Conservation (phyloP, 2,329 filamentous ascomycete species). For the Alternaria novae-zelandiae region DNA sequence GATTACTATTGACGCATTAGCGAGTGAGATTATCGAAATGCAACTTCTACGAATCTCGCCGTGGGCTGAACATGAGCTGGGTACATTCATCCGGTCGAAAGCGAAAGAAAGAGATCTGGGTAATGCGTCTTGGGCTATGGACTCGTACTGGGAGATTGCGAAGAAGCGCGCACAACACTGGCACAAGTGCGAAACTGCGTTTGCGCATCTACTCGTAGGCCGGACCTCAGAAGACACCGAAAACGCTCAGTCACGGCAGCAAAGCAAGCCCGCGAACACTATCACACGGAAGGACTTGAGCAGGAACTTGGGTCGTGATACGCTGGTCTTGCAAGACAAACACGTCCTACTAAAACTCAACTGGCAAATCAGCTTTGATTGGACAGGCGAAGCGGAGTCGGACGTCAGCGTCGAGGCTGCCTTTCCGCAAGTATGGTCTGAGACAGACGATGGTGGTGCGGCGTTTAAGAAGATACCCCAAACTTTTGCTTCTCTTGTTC, state of each 20-base stretch:
- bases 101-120: conserved; percentile 60
- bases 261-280: conserved; percentile 8
- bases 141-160: conserved; percentile 70
- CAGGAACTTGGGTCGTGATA: conserved; percentile 48
- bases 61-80: conserved; percentile 65
- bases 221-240: conserved; percentile 22
- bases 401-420: conserved; percentile 62
- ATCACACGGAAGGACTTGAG: conserved; percentile 57
- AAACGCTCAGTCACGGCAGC: conserved; percentile 17
- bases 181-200: conserved; percentile 59
- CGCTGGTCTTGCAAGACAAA: conserved; percentile 40
- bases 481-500: conserved; percentile 66
- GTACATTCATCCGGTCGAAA: conserved; percentile 56
- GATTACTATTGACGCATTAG: conserved; percentile 57
- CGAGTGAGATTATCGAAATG: conserved; percentile 61
- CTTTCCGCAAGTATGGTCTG: conserved; percentile 68
- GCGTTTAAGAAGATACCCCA: conserved; percentile 63
- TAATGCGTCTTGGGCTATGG: conserved; percentile 70
- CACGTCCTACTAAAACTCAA: conserved; percentile 59
- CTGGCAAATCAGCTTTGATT: conserved; percentile 73
- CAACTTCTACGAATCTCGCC: conserved; percentile 63
- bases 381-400: conserved; percentile 73
- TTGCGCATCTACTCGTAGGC: conserved; percentile 45
- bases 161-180: conserved; percentile 68
- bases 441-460: conserved; percentile 61